These are phyloP conservation scores for Hypoxylon crocopeplum DNA, from an alignment of 495 filamentous ascomycete species.

Conservation along the genomic window DNA sequence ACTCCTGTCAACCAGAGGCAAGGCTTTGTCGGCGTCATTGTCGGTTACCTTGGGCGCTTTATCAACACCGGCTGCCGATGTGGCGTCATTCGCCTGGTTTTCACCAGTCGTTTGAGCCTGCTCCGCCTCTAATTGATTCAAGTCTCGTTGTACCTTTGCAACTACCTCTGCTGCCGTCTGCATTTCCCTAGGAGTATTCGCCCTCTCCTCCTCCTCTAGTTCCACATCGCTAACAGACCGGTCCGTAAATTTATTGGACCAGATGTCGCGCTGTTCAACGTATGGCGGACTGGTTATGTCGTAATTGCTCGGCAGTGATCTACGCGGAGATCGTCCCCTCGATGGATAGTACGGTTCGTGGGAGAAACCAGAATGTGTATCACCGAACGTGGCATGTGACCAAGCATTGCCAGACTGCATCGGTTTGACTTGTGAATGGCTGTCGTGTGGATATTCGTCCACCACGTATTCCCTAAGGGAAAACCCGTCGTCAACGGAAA, in stretches of 20 bases:
- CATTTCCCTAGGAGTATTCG: conserved; percentile 25
- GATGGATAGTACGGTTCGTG: conserved; percentile 42
- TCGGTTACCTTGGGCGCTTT: conserved; percentile 3
- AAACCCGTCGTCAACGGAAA: conserved; percentile 44
- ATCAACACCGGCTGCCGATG: conserved; percentile 11
- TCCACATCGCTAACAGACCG: conserved; percentile 16
- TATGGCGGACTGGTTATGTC: conserved; percentile 36
- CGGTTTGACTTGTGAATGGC: conserved; percentile 39
- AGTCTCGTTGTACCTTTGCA: conserved; percentile 26
- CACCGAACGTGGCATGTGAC: conserved; percentile 36
- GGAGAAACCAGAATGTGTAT: conserved; percentile 35
- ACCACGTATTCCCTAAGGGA: conserved; percentile 42
- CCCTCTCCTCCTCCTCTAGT: conserved; percentile 27
- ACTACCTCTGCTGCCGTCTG: conserved; percentile 17
- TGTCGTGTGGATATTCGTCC: conserved; percentile 33
- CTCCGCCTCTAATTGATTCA: conserved; percentile 31
- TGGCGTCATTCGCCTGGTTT: conserved; percentile 21
- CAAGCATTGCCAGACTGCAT: conserved; percentile 44
- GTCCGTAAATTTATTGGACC: conserved; percentile 35
- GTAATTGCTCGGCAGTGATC: conserved; percentile 50
- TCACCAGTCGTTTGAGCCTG: conserved; percentile 30
- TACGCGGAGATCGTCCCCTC: conserved; percentile 55
- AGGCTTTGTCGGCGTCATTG: conserved; percentile 13
- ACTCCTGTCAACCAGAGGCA: conserved; percentile 10
- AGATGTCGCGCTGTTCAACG: conserved; percentile 23